A percentile compares a stretch with the other conserved stretches of the same genome.
phyloP scores from a whole-genome alignment of 441 rosid species.

The Pelargonium cotyledonis region DNA sequence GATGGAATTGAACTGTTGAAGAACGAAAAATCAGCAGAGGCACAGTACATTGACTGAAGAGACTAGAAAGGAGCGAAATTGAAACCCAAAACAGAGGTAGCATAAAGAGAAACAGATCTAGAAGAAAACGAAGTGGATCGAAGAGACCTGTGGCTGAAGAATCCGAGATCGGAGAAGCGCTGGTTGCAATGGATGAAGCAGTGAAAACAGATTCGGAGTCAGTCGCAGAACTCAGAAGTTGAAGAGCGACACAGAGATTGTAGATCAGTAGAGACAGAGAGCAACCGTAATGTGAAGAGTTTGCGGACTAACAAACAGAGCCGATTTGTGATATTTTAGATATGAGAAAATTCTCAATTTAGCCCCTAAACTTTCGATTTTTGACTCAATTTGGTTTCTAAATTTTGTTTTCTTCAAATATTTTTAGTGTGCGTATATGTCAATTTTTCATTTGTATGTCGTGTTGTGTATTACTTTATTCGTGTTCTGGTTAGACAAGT shows the following conservation, averaged over 20 bases:
- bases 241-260: not conserved
- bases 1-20: not conserved
- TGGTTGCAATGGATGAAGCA: not conserved
- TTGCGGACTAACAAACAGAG: no score
- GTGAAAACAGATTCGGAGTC: not conserved
- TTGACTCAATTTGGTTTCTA: no score
- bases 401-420: no score
- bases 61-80: not conserved
- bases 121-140: not conserved
- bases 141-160: not conserved
- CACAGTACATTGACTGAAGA: not conserved
- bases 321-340: no score
- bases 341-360: no score
- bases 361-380: no score
- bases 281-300: no score
- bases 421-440: no score
- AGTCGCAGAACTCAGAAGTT: not conserved
- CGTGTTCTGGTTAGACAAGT: no score
- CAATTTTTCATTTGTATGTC: no score
- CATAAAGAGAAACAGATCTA: not conserved
- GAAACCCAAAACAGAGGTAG: not conserved
- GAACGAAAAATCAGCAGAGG: not conserved
- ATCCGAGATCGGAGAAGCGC: not conserved
- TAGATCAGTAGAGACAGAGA: not conserved
- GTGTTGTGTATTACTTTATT: no score